A percentile compares a stretch with the other conserved stretches of the same genome.
Conservation (phyloP, 2,329 filamentous ascomycete species). For the Diaporthe nobilis region DNA sequence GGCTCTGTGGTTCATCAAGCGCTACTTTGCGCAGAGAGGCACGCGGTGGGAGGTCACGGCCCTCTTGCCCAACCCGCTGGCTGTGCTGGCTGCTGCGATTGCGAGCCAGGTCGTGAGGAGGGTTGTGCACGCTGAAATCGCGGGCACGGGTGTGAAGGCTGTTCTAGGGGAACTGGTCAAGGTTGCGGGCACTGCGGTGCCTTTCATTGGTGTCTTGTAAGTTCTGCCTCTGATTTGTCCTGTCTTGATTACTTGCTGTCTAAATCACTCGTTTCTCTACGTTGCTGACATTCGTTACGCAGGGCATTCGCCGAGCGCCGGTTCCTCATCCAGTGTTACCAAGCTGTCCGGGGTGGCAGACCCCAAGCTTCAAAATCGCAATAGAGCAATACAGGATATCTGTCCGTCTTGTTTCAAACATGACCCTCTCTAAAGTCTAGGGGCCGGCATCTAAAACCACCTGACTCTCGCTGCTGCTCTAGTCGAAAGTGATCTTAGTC, state of each 20-base stretch:
- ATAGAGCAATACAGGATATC: neutral
- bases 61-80: constrained; percentile 60
- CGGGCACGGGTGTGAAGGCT: constrained; percentile 48
- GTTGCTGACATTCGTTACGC: constrained; percentile 48
- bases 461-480: constrained; percentile 34
- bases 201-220: constrained; percentile 72
- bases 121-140: constrained; percentile 46
- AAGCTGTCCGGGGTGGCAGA: constrained; percentile 54
- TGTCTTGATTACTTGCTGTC: constrained; percentile 12
- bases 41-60: constrained; percentile 56
- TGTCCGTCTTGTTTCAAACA: neutral
- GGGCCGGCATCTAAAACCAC: neutral
- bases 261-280: constrained; percentile 45
- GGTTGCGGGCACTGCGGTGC: constrained; percentile 63
- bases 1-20: constrained; percentile 80
- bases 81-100: constrained; percentile 59
- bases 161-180: constrained; percentile 57
- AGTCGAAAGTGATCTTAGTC: constrained; percentile 94
- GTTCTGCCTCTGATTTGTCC: constrained; percentile 52
- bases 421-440: neutral
- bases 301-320: constrained; percentile 69
- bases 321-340: constrained; percentile 67
- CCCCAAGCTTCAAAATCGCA: constrained; percentile 16
- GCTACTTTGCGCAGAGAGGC: constrained; percentile 69
- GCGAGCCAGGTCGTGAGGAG: constrained; percentile 58